A percentile compares a stretch with the other conserved stretches of the same genome.
Evolutionary conservation across 1,284 basidiomycete species (phyloP).

Genomic region (Leccinum griseonigrum): DNA sequence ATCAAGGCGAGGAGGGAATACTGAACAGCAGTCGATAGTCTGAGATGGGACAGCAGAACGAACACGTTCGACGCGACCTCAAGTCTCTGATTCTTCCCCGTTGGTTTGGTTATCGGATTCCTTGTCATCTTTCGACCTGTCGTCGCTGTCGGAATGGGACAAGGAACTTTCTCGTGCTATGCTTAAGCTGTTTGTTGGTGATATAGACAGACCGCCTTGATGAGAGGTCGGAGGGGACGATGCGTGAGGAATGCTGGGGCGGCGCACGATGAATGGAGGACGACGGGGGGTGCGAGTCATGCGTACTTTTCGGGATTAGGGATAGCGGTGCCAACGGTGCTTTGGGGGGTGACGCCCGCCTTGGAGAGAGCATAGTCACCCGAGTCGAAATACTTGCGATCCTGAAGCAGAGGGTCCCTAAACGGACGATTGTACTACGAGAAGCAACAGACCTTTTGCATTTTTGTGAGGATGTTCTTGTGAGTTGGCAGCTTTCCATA

Average conservation of each 20-base stretch:
- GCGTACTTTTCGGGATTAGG: conserved; percentile 92
- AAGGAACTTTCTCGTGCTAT: conserved; percentile 66
- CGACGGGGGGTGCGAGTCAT: neutral
- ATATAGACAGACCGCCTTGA: conserved; percentile 56
- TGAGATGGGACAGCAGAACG: conserved; percentile 3
- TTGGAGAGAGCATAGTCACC: conserved; percentile 97
- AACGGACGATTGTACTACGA: conserved; percentile 10
- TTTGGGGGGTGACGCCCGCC: conserved; percentile 87
- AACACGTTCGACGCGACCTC: conserved; percentile 32
- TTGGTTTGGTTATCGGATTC: conserved; percentile 23
- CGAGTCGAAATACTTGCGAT: conserved; percentile 98
- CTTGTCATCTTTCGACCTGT: conserved; percentile 19
- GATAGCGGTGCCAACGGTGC: conserved; percentile 88
- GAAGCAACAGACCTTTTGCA: conserved; percentile 74
- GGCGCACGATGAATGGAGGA: conserved; percentile 3
- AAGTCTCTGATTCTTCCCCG: conserved; percentile 36
- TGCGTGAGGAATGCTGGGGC: conserved; percentile 69
- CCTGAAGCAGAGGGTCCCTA: conserved; percentile 47
- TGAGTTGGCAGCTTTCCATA: conserved; percentile 94
- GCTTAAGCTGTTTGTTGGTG: conserved; percentile 64
- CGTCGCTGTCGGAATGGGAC: conserved; percentile 31
- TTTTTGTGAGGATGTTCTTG: conserved; percentile 91
- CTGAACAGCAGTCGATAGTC: conserved; percentile 8
- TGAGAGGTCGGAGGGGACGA: conserved; percentile 56
- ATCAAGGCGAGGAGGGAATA: conserved; percentile 21